A percentile compares a stretch with the other conserved stretches of the same genome.
phyloP scores from a whole-genome alignment of 2,329 filamentous ascomycete genomes.

The Diaporthe aspalathi region DNA sequence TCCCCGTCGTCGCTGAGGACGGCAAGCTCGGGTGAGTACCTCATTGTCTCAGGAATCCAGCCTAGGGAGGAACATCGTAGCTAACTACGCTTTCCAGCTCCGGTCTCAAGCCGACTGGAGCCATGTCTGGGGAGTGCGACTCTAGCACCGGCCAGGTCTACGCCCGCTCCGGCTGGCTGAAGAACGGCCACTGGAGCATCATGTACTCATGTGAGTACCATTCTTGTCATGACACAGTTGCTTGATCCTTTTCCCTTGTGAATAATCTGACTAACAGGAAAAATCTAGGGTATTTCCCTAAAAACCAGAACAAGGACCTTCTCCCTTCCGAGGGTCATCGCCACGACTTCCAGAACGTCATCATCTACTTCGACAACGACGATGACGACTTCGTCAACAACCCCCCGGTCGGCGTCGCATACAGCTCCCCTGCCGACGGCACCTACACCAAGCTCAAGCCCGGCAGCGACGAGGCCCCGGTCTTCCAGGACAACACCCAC shows the following conservation, averaged over 20 bases:
- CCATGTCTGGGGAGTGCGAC: constrained; percentile 47
- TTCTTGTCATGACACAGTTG: no score
- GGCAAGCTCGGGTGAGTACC: constrained; percentile 60
- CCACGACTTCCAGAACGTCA: constrained; percentile 55
- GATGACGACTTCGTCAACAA: constrained; percentile 35
- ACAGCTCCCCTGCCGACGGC: not conserved
- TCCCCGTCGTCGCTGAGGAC: constrained; percentile 67
- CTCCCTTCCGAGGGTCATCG: constrained; percentile 46
- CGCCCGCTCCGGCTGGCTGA: constrained; percentile 45
- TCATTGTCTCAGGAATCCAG: not conserved
- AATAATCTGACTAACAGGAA: no score
- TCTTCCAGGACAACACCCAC: constrained; percentile 26
- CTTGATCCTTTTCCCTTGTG: no score
- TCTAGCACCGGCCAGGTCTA: constrained; percentile 53
- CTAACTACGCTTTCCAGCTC: constrained; percentile 43
- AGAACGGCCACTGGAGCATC: constrained; percentile 49
- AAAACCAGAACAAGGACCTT: constrained; percentile 52
- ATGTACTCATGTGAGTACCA: constrained; percentile 57
- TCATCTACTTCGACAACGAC: constrained; percentile 48
- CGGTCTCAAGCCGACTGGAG: constrained; percentile 50
- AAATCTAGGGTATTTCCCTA: constrained; percentile 62
- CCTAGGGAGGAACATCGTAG: not conserved
- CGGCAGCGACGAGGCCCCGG: constrained; percentile 9
- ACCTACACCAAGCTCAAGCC: constrained; percentile 18
- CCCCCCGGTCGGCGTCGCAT: not conserved